Evolutionary conservation across 352 stramenopile species (phyloP).

Genomic region (Blastocystis sp.): DNA sequence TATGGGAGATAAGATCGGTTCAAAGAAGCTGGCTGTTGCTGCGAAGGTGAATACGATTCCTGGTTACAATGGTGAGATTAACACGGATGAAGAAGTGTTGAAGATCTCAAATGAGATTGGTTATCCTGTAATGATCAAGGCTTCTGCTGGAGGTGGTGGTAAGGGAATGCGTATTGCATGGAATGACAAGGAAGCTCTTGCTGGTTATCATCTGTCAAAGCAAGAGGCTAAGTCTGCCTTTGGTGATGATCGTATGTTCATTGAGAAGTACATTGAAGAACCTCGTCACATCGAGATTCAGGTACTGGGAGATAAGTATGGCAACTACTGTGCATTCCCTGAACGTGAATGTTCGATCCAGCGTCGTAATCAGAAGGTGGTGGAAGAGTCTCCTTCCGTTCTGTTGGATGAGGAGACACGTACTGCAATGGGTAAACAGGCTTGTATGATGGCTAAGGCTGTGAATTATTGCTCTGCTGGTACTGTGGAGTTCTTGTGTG

Average conservation of each 20-base stretch:
- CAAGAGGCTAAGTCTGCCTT: slow-evolving; percentile 82
- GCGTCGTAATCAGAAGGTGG: slow-evolving; percentile 90
- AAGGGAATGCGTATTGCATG: slow-evolving; percentile 91
- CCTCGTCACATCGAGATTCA: slow-evolving; percentile 96
- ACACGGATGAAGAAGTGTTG: slow-evolving; percentile 74
- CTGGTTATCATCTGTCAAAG: slow-evolving; percentile 68
- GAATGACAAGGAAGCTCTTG: slow-evolving; percentile 66
- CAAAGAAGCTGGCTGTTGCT: slow-evolving; percentile 83
- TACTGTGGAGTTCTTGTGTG: slow-evolving; percentile 91
- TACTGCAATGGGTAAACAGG: slow-evolving; percentile 78
- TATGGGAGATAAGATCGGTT: slow-evolving; percentile 88
- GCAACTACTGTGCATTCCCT: slow-evolving; percentile 81
- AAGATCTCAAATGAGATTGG: slow-evolving; percentile 82
- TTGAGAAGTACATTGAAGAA: slow-evolving; percentile 92
- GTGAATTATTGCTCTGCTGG: slow-evolving; percentile 86
- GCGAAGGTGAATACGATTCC: slow-evolving; percentile 86
- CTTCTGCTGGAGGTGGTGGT: slow-evolving; percentile 82
- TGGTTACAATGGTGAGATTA: slow-evolving; percentile 79
- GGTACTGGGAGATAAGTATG: slow-evolving; percentile 80
- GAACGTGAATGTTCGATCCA: slow-evolving; percentile 92
- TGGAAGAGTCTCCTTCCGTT: slow-evolving; percentile 83
- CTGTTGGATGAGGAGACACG: slow-evolving; percentile 81
- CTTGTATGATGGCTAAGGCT: slow-evolving; percentile 79
- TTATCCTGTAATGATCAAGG: slow-evolving; percentile 96
- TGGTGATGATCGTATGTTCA: slow-evolving; percentile 85